A percentile compares a stretch with the other conserved stretches of the same genome.
Evolutionary conservation across 2,329 filamentous ascomycete species (phyloP).

Genomic region (Phialocephala sp.): DNA sequence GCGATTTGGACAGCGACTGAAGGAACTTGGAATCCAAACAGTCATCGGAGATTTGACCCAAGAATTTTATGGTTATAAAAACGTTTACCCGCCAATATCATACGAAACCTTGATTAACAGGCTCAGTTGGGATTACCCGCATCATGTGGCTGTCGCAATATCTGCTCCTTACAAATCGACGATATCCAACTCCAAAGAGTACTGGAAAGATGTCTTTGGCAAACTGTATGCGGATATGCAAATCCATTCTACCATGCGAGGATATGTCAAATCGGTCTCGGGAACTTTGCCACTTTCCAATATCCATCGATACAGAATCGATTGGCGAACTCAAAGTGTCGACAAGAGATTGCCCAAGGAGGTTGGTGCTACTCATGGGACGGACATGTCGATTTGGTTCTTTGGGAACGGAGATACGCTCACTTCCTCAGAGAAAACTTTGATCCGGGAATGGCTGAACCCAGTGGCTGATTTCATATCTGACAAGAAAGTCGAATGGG

Average conservation of each 20-base stretch:
- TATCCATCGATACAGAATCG: slow-evolving; percentile 30
- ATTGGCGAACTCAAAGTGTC: slow-evolving; percentile 28
- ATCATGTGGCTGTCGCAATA: slow-evolving; percentile 15
- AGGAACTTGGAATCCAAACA: slow-evolving; percentile 25
- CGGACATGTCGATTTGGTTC: slow-evolving; percentile 31
- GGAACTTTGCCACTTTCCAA: slow-evolving; percentile 13
- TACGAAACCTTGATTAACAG: slow-evolving; percentile 25
- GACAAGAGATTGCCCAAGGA: slow-evolving; percentile 22
- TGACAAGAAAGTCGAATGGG: slow-evolving; percentile 23
- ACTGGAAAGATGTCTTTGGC: slow-evolving; percentile 30
- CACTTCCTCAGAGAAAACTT: slow-evolving; percentile 17
- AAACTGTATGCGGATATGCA: slow-evolving; percentile 31
- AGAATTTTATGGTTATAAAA: slow-evolving; percentile 29
- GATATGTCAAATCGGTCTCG: slow-evolving; percentile 23
- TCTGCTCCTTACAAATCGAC: slow-evolving; percentile 17
- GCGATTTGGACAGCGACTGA: slow-evolving; percentile 23
- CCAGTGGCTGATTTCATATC: slow-evolving; percentile 26
- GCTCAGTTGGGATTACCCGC: slow-evolving; percentile 33
- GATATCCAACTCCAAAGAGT: not conserved
- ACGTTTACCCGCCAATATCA: slow-evolving; percentile 25
- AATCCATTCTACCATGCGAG: slow-evolving; percentile 31
- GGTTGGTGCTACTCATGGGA: slow-evolving; percentile 27
- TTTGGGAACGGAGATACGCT: slow-evolving; percentile 29
- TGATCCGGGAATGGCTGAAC: slow-evolving; percentile 27
- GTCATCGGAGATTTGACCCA: slow-evolving; percentile 33